Conservation (phyloP, 768 basidiomycete species). For the Lyophyllum semitale region DNA sequence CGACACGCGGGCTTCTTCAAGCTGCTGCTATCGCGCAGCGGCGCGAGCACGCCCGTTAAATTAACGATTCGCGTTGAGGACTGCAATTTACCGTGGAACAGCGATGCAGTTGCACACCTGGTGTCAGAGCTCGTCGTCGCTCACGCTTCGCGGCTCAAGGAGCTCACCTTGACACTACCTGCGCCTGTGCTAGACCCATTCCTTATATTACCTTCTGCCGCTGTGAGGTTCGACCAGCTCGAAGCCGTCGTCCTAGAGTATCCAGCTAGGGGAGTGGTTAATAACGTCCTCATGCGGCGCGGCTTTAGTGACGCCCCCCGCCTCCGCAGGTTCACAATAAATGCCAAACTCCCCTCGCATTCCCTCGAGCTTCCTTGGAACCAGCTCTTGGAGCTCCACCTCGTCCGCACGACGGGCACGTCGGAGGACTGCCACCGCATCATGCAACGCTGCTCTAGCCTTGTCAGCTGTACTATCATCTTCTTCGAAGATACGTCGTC, state of each 20-base stretch:
- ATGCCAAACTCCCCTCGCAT: neutral
- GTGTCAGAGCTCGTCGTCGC: neutral
- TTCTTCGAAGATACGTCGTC: neutral
- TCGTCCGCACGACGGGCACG: neutral
- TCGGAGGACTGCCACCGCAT: neutral
- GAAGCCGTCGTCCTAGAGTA: neutral
- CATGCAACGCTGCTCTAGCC: neutral
- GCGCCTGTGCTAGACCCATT: neutral
- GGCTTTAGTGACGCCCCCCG: neutral
- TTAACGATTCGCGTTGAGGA: neutral
- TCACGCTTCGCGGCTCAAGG: neutral
- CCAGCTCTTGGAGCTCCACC: neutral
- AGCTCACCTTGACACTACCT: neutral
- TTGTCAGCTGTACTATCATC: neutral
- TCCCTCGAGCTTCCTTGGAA: constrained; percentile 5
- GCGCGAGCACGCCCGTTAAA: neutral
- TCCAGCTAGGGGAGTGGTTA: neutral
- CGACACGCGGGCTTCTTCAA: neutral
- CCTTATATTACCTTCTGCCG: neutral
- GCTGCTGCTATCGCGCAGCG: neutral
- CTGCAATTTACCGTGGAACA: neutral
- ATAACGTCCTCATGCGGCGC: neutral
- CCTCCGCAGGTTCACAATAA: neutral
- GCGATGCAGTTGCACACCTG: neutral
- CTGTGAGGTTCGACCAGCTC: neutral